phyloP scores from a whole-genome alignment of 2,329 filamentous ascomycete species.

The Trichoderma breve region DNA sequence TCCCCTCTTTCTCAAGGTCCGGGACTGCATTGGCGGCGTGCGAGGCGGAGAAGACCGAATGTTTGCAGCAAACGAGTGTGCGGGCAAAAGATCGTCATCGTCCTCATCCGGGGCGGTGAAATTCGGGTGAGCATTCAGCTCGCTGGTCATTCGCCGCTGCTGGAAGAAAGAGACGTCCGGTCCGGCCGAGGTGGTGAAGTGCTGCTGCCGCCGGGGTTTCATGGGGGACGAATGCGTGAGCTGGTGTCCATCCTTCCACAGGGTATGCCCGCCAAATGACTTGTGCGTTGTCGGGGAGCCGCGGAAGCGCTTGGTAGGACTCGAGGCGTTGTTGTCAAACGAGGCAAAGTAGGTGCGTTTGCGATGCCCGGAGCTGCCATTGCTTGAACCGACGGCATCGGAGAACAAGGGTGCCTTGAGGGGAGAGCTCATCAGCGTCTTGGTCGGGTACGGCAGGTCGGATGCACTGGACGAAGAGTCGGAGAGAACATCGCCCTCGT shows the following conservation, averaged over 20 bases:
- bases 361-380: constrained; percentile 62
- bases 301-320: constrained; percentile 68
- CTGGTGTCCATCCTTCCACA: constrained; percentile 72
- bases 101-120: constrained; percentile 69
- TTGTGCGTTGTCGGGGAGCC: constrained; percentile 58
- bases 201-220: constrained; percentile 70
- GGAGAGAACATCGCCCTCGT: constrained; percentile 72
- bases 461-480: constrained; percentile 85
- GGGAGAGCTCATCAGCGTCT: constrained; percentile 77
- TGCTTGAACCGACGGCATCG: constrained; percentile 72
- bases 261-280: constrained; percentile 53
- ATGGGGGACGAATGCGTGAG: constrained; percentile 84
- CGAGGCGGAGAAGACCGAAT: constrained; percentile 78
- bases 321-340: constrained; percentile 55
- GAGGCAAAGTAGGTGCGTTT: constrained; percentile 62
- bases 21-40: constrained; percentile 69
- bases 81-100: constrained; percentile 77
- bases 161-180: constrained; percentile 79
- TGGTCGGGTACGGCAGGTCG: constrained; percentile 67
- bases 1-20: constrained; percentile 49
- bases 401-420: constrained; percentile 82
- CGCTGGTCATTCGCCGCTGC: constrained; percentile 64
- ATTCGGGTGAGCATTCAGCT: constrained; percentile 54
- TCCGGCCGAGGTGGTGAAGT: constrained; percentile 69
- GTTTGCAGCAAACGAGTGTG: constrained; percentile 68